A percentile compares a stretch with the other conserved stretches of the same genome.
Conservation (phyloP, 495 filamentous ascomycete species). For the Schizothecium vesticola region DNA sequence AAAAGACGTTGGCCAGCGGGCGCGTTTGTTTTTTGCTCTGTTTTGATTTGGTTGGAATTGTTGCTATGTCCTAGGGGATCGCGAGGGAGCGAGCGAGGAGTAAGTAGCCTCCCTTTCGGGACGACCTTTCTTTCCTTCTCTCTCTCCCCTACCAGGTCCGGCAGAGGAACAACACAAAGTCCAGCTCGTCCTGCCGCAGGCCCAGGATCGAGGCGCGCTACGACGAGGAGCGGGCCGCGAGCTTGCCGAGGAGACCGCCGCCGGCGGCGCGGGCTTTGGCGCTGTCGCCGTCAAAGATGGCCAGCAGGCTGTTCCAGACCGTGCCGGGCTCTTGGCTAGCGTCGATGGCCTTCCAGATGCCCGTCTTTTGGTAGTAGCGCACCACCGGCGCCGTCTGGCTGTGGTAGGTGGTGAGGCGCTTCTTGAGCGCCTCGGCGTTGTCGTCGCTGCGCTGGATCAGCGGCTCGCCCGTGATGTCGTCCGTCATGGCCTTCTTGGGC, state of each 20-base stretch:
- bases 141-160: conserved; percentile 6
- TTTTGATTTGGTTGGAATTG: background rate
- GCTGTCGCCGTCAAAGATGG: conserved; percentile 62
- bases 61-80: background rate
- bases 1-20: background rate
- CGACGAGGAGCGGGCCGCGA: conserved; percentile 37
- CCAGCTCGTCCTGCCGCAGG: conserved; percentile 11
- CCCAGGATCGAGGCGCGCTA: conserved; percentile 9
- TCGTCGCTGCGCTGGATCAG: conserved; percentile 94
- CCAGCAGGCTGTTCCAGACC: conserved; percentile 89
- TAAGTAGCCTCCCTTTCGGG: background rate
- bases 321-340: conserved; percentile 93
- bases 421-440: conserved; percentile 95
- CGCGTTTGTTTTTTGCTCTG: background rate
- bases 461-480: conserved; percentile 95
- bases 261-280: conserved; percentile 45
- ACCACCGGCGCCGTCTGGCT: conserved; percentile 89
- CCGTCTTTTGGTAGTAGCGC: conserved; percentile 90
- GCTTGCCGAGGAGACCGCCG: conserved; percentile 42
- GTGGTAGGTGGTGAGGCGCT: conserved; percentile 91
- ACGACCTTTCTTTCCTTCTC: background rate
- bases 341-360: conserved; percentile 95
- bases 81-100: background rate
- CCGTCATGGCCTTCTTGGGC: conserved; percentile 88
- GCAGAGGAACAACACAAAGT: conserved; percentile 20